Evolutionary conservation across 805 yeast genomes (phyloP), one percentile per base, ranked within the genome.

Genomic region (Zygoascus biomembranicola): DNA sequence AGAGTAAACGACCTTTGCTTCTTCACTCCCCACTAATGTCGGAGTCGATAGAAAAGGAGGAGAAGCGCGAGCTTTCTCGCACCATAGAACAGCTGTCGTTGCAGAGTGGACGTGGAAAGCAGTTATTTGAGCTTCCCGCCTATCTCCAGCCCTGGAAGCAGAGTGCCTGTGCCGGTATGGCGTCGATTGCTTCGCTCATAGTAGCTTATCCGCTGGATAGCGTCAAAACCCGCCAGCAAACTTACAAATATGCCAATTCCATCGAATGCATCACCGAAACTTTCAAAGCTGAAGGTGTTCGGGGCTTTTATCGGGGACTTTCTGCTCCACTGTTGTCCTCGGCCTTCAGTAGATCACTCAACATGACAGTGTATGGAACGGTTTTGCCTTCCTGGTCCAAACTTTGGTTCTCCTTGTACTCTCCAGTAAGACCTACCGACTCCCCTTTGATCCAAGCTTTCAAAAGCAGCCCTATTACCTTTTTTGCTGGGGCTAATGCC

Each of bases 131-230:
- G 37, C 52, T 59, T 14, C 60, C 60, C 16, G 44, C 45, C 16
- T 41, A 26, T 35, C 47, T 59, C 19, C 28, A 43, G 26, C 63
- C 63, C 19, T 82, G 77, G 69, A 72, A 80, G 53, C 74, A 82
- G 1, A 76, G 85, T 9, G 67, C 82, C 1, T 63, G 85, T 50
- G 87, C 94, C 0, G 85, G 82, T 59, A 67, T 80, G 0, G 72
- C 90, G 1, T 82, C 90, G 0, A 66, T 84, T 44, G 66, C 77
- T 11, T 76, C 90, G 18, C 84, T 90, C 1, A 72, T 80, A 2
- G 76, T 82, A n/a, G 95, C 94, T 18, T 88, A 82, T 62, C 96
- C 96, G 0, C 68, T 88, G 49, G 96, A 88, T 65, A 84, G 94
- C n/a, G 74, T 89, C 55, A 88, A 88, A 66, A 89, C 95, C 0